A percentile compares a stretch with the other conserved stretches of the same genome.
Evolutionary conservation across 352 stramenopile species (phyloP).

Genomic region (Plasmopara muralis): DNA sequence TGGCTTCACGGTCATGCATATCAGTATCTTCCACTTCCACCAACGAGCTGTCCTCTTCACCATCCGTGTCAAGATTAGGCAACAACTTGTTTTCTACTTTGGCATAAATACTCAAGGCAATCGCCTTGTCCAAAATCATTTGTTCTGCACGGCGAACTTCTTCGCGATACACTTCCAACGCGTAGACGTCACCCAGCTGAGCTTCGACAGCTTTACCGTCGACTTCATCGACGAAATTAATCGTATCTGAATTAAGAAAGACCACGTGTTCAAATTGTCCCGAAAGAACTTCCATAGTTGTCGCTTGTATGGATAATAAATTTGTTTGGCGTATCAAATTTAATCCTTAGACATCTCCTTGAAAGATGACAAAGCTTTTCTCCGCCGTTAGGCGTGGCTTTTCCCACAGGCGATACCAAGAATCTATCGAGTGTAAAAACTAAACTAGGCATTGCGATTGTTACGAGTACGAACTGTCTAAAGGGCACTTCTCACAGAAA

Average conservation of each 20-base stretch:
- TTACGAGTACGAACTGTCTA: too few relatives aligned
- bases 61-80: conserved; percentile 6
- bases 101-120: conserved; percentile 40
- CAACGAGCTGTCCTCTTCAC: conserved; percentile 15
- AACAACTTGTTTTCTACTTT: conserved; percentile 37
- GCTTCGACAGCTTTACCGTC: conserved; percentile 14
- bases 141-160: conserved; percentile 33
- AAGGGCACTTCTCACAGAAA: too few relatives aligned
- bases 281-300: conserved; percentile 21
- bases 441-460: too few relatives aligned
- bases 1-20: conserved; percentile 20
- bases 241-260: conserved; percentile 8
- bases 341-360: not conserved
- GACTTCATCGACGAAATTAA: conserved; percentile 17
- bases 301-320: not conserved
- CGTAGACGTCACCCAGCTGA: conserved; percentile 21
- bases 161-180: conserved; percentile 35
- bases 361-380: conserved; percentile 1
- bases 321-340: too few relatives aligned
- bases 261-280: conserved; percentile 14
- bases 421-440: too few relatives aligned
- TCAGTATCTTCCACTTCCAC: conserved; percentile 5
- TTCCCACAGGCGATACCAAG: not conserved
- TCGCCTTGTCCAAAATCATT: conserved; percentile 27
- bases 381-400: conserved; percentile 1